Conservation (phyloP, 768 basidiomycete species). For the Mycena venus region DNA sequence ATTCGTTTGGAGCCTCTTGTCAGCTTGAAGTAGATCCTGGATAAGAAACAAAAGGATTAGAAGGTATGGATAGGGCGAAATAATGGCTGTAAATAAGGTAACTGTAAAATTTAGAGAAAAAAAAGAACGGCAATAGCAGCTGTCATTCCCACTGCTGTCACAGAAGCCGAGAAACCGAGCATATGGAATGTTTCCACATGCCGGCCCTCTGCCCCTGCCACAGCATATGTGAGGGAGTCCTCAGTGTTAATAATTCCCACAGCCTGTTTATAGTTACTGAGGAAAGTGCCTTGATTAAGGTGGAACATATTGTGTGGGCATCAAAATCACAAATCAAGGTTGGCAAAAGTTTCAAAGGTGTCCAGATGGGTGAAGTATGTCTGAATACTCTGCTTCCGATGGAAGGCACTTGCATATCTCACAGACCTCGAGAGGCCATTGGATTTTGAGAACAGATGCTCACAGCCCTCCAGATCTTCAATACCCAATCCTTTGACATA, state of each 20-base stretch:
- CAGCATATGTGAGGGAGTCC: background rate
- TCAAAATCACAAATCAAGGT: background rate
- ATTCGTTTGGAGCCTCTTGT: background rate
- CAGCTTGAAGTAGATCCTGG: background rate
- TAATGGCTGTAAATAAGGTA: background rate
- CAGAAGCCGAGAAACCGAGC: background rate
- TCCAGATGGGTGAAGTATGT: background rate
- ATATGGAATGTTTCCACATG: too few species aligned
- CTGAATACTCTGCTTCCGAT: too few species aligned
- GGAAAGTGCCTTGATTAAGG: background rate
- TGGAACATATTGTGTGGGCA: background rate
- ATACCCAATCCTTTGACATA: conserved; percentile 23
- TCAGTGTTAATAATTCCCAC: background rate
- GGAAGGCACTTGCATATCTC: too few species aligned
- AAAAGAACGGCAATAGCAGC: background rate
- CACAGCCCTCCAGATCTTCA: conserved; percentile 32
- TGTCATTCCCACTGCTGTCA: background rate
- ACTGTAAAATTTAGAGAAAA: too few species aligned
- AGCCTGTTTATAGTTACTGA: conserved; percentile 18
- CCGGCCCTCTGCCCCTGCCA: background rate
- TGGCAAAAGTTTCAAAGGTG: background rate
- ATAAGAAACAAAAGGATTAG: background rate
- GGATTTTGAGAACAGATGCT: conserved; percentile 23
- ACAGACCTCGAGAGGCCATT: conserved; percentile 15
- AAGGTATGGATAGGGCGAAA: background rate